Base-by-base conservation (phyloP, 495 filamentous ascomycete genomes). In the Neurospora africana region DNA sequence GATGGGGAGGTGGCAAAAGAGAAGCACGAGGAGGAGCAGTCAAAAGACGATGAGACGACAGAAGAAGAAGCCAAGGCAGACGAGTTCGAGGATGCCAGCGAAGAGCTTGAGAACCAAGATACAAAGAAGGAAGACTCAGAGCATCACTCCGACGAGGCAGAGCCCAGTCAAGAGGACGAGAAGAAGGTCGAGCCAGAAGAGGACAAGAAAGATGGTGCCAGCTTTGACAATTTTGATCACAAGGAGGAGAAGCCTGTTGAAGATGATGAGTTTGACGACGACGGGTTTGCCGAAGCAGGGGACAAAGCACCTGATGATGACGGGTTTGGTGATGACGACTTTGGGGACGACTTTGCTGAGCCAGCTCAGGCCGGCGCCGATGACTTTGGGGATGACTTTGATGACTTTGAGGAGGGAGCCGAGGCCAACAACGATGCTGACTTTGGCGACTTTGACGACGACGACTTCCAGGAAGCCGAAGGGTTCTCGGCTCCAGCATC, bases 371-470 rank as follows among this genome's bases (percentile, higher is more conserved):
- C 80, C 35, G 83, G 82, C 73, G 86, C 80, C 30, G 87, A 86
- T 74, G 89, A 84, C 23, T 91, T 91, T 82, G 92, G 91, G 72
- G 94, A 95, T 78, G 94, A 97, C 72, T 97, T 98, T 87, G 95
- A 98, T 81, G 94, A 98, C 76, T 98, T 98, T 79, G 94, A 94
- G 78, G 93, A 93, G 79, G 92, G 90, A 47, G 87, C 86, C 70
- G 89, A 90, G 70, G 87, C 88, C 74, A 88, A 85, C 73, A 93
- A 95, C 81, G 95, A 95, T 85, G 93, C 89, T 68, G 93, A 97
- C 80, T 98, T 98, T 83, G 93, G 92, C 77, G 75, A 71, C 30
- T 78, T 78, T 65, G 77, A 61, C 13, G 53, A 65, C 15, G 92
- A 95, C 77, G 93, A 88, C 67, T 93, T 94, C 82, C 88, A 93